Conservation (phyloP, 2,329 filamentous ascomycete genomes). For the Apiospora koreana region DNA sequence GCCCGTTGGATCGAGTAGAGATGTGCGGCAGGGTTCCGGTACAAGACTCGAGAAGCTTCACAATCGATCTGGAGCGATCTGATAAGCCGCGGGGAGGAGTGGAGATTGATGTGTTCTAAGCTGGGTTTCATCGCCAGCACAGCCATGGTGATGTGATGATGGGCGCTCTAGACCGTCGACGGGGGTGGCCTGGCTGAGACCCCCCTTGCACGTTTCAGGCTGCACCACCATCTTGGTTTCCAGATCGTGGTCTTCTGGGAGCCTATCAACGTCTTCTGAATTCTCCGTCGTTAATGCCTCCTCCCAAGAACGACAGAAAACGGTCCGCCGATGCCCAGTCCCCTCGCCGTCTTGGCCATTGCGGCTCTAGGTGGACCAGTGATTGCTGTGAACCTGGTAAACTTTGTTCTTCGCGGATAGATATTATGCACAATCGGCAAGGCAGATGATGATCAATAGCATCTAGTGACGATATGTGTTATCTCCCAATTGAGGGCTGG, state of each 20-base stretch:
- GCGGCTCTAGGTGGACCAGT: background rate
- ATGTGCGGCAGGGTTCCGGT: background rate
- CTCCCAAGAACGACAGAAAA: background rate
- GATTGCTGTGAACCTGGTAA: background rate
- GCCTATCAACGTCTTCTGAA: background rate
- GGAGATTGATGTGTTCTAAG: background rate
- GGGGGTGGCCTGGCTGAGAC: background rate
- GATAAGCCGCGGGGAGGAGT: background rate
- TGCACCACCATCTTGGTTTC: background rate
- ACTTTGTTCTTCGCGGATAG: background rate
- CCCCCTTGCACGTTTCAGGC: background rate
- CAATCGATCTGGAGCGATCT: background rate
- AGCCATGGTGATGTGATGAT: no score
- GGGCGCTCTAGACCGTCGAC: background rate
- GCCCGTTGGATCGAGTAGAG: background rate
- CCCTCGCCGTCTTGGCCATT: background rate
- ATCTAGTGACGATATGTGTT: background rate
- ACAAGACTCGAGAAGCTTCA: background rate
- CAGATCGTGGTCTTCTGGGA: background rate
- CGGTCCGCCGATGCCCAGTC: background rate
- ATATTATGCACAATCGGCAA: background rate
- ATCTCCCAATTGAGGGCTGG: no score
- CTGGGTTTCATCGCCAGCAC: background rate
- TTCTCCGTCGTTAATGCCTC: background rate
- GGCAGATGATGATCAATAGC: no score